These are phyloP conservation scores for Obba rivulosa DNA, from an alignment of 768 basidiomycete genomes.

Conservation along the genomic window DNA sequence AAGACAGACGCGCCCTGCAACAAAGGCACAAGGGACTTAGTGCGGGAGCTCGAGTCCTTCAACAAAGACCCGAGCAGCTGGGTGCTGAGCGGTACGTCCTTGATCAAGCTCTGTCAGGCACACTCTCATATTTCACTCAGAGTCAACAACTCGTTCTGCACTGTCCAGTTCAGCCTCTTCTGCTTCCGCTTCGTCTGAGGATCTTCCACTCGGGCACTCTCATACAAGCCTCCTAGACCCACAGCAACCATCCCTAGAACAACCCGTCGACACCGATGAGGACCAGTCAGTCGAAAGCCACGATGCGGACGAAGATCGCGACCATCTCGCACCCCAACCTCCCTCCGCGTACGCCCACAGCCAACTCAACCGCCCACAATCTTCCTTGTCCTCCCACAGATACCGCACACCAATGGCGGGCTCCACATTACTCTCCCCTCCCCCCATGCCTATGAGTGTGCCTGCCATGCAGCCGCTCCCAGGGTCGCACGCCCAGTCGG, in stretches of 20 bases:
- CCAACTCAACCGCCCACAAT: conserved; percentile 56
- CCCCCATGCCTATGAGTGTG: conserved; percentile 30
- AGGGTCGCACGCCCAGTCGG: conserved; percentile 65
- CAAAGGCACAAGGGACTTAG: conserved; percentile 67
- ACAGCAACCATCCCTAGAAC: conserved; percentile 11
- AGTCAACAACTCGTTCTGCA: conserved; percentile 41
- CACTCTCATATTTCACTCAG: conserved; percentile 12
- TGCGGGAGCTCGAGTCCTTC: conserved; percentile 74
- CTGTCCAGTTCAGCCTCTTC: conserved; percentile 52
- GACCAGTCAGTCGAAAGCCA: conserved; percentile 17
- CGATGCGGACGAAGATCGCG: conserved; percentile 46
- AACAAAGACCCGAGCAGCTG: conserved; percentile 62
- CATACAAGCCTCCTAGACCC: conserved; percentile 9
- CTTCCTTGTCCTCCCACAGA: conserved; percentile 71
- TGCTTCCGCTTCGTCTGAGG: conserved; percentile 54
- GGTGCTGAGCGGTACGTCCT: conserved; percentile 54
- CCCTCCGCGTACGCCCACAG: conserved; percentile 26
- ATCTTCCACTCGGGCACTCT: conserved; percentile 16
- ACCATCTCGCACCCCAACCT: conserved; percentile 34
- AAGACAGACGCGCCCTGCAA: conserved; percentile 27
- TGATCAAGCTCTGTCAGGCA: conserved; percentile 8
- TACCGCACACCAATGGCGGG: conserved; percentile 75
- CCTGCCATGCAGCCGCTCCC: conserved; percentile 72
- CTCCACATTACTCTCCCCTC: conserved; percentile 51
- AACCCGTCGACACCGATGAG: conserved; percentile 2